phyloP scores from a whole-genome alignment of 192 early-diverging fungal species.

The Podila horticola region DNA sequence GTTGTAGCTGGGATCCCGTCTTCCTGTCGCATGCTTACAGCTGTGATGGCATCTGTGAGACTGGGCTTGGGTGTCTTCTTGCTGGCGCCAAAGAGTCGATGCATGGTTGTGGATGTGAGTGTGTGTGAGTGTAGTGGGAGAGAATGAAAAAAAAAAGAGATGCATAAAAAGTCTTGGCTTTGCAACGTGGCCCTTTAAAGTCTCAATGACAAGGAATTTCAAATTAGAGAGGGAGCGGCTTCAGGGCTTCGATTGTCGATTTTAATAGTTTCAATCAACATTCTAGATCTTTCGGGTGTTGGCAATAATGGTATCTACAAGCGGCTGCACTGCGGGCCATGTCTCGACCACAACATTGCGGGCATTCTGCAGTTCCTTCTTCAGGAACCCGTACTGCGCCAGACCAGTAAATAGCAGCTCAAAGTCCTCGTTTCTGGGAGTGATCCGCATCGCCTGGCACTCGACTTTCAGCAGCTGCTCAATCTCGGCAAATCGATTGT shows the following conservation, averaged over 20 bases:
- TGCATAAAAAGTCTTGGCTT: not conserved
- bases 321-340: conserved; percentile 16
- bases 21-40: conserved; percentile 53
- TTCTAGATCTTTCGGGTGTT: conserved; percentile 20
- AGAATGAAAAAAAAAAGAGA: not conserved
- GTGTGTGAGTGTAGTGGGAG: not conserved
- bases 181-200: not conserved
- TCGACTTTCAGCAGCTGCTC: conserved; percentile 7
- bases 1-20: not conserved
- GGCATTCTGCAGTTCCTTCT: conserved; percentile 22
- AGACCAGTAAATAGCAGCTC: conserved; percentile 38
- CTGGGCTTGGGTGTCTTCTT: conserved; percentile 91
- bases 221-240: not conserved
- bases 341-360: conserved; percentile 7
- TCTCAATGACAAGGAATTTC: not conserved
- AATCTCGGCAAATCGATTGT: conserved; percentile 41
- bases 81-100: conserved; percentile 91
- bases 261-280: too few species aligned
- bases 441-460: conserved; percentile 10
- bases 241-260: not conserved
- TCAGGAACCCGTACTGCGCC: conserved; percentile 42
- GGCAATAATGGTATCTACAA: conserved; percentile 14
- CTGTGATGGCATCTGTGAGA: conserved; percentile 85
- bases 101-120: conserved; percentile 55
- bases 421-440: conserved; percentile 26